Conservation (phyloP, 192 early-diverging fungal species). For the Umbelopsis sp. region DNA sequence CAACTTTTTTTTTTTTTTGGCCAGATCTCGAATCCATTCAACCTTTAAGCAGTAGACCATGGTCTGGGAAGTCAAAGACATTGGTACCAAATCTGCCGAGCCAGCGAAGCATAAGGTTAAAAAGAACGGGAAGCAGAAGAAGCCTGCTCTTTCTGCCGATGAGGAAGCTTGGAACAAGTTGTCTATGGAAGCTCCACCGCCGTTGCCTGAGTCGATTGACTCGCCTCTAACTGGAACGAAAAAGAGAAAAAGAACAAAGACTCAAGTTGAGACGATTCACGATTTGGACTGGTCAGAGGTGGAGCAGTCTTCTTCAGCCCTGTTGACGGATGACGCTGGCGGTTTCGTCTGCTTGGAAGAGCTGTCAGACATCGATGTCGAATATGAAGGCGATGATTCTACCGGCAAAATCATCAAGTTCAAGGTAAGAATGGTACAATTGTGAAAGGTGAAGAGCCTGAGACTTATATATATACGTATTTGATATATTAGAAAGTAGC, state of each 20-base stretch:
- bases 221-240: neutral
- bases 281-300: slow-evolving; percentile 68
- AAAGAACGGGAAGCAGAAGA: slow-evolving; percentile 5
- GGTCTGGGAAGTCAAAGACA: slow-evolving; percentile 12
- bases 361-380: slow-evolving; percentile 80
- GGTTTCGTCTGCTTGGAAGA: slow-evolving; percentile 91
- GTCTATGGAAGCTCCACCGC: slow-evolving; percentile 5
- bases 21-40: neutral
- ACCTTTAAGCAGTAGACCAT: neutral
- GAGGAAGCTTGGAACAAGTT: slow-evolving; percentile 6
- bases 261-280: slow-evolving; percentile 25
- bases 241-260: slow-evolving; percentile 13
- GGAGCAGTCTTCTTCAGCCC: slow-evolving; percentile 43
- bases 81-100: neutral
- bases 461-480: slow-evolving; percentile 19
- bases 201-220: neutral
- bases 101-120: neutral
- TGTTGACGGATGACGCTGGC: slow-evolving; percentile 67
- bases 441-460: neutral
- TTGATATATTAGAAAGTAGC: slow-evolving; percentile 20
- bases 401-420: slow-evolving; percentile 76
- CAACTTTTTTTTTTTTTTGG: slow-evolving; percentile 1
- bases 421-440: slow-evolving; percentile 48
- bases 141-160: neutral
- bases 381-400: slow-evolving; percentile 61